Base-by-base conservation (phyloP, 129 eudicot species). In the Logfia minima region DNA sequence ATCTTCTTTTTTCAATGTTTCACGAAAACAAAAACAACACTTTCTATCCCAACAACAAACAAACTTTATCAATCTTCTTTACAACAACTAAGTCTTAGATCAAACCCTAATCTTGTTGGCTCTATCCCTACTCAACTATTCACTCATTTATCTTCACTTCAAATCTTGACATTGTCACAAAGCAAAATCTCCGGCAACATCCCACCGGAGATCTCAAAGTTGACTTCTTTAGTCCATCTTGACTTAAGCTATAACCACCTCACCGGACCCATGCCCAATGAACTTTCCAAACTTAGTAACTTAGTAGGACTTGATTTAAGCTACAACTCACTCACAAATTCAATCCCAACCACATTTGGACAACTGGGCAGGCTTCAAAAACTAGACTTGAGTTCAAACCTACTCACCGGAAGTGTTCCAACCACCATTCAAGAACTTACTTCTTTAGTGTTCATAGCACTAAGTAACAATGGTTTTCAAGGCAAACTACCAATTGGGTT, bases 251-350 rank as follows among this genome's bases (percentile, higher is more conserved):
- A 92, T 39, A 92, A 92, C 75, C 58, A 68, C 11, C 85, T 92
- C 24, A 66, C 84, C 5, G 97, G 97, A 14, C 1, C 75, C 21
- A 84, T 92, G 52, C 96, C 96, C 4, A 37, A 8, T 5, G 85
- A 83, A 55, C 59, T 92, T 14, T 77, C 86, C 21, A 72, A 61
- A 29, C 87, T 92, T 6, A 23, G n/a, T 63, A 84, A 56, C 68
- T 75, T 92, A 18, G 86, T 83, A 6, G 97, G 92, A 28, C 89
- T 92, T 73, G 97, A 92, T 77, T 75, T 92, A n/a, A 92, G 97
- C 84, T 92, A 92, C 45, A 92, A 92, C 70, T 68, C 79, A 56
- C 90, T 92, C 41, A 72, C 82, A 5, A 89, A 86, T 1, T 35
- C 70, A 1, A 73, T 92, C 32, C 97, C 91, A 0, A 17, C 61